A percentile compares a stretch with the other conserved stretches of the same genome.
Evolutionary conservation across 441 rosid genomes (phyloP).

Genomic region (Erodium texanum): DNA sequence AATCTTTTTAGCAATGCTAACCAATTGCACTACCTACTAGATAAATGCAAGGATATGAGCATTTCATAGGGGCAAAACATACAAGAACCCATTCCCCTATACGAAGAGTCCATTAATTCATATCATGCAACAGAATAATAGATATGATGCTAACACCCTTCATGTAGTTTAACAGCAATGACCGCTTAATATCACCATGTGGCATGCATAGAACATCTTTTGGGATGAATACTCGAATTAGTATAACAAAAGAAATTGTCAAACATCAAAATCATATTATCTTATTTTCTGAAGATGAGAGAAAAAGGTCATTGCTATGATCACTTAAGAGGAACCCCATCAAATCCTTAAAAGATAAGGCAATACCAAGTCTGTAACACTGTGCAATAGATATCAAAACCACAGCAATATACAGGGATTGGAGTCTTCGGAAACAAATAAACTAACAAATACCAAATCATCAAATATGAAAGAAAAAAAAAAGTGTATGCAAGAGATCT

Average conservation of each 20-base stretch:
- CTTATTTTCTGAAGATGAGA: no score
- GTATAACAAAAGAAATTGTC: no score
- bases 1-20: not conserved
- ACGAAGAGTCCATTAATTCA: not conserved
- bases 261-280: no score
- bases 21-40: constrained; percentile 3
- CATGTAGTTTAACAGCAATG: not conserved
- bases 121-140: not conserved
- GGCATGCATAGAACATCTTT: no score
- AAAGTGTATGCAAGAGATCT: not conserved
- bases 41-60: not conserved
- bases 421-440: not conserved
- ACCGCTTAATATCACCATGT: no score
- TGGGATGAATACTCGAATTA: no score
- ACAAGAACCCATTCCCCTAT: not conserved
- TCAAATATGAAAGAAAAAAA: not conserved
- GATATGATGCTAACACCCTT: not conserved
- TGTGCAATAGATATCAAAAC: not conserved
- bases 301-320: no score
- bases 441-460: no score
- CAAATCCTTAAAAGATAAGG: no score
- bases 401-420: not conserved
- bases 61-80: not conserved
- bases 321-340: no score
- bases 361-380: not conserved